Evolutionary conservation across 768 basidiomycete genomes (phyloP).

Genomic region (Mycena rosella): DNA sequence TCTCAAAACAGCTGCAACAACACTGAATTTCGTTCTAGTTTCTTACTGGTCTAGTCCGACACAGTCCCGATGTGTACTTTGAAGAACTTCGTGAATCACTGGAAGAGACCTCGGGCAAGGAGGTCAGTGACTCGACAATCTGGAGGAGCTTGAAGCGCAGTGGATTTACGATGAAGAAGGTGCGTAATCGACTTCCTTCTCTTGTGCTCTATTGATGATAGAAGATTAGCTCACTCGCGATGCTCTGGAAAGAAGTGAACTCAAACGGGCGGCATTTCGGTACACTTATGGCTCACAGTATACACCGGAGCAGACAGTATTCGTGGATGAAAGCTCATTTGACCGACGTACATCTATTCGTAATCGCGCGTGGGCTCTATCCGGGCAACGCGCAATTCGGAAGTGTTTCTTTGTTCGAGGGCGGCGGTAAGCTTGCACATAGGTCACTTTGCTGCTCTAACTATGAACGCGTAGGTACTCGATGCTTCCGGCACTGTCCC

Average conservation of each 20-base stretch:
- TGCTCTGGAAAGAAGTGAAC: conserved; percentile 8
- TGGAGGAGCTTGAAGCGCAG: too few relatives aligned
- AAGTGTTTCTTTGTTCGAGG: conserved; percentile 46
- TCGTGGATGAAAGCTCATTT: conserved; percentile 51
- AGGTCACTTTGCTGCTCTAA: neutral
- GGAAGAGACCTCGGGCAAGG: too few relatives aligned
- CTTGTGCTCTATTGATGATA: neutral
- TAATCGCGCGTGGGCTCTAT: conserved; percentile 45
- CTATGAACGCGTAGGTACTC: conserved; percentile 43
- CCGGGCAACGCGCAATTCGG: conserved; percentile 42
- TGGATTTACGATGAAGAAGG: too few relatives aligned
- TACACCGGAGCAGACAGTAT: conserved; percentile 44
- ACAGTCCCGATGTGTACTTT: conserved; percentile 40
- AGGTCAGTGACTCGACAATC: too few relatives aligned
- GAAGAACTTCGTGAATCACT: conserved; percentile 40
- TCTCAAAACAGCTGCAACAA: neutral
- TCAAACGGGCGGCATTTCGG: conserved; percentile 8
- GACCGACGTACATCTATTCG: conserved; percentile 42
- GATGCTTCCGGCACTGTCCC: conserved; percentile 50
- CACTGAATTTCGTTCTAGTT: conserved; percentile 19
- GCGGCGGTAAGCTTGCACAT: conserved; percentile 31
- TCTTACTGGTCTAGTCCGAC: conserved; percentile 35
- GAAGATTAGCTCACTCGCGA: conserved; percentile 7
- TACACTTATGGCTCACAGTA: conserved; percentile 31
- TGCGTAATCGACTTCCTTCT: conserved; percentile 32